These are phyloP conservation scores for Cryphonectria japonica DNA, from an alignment of 2,329 filamentous ascomycete species.

Conservation along the genomic window DNA sequence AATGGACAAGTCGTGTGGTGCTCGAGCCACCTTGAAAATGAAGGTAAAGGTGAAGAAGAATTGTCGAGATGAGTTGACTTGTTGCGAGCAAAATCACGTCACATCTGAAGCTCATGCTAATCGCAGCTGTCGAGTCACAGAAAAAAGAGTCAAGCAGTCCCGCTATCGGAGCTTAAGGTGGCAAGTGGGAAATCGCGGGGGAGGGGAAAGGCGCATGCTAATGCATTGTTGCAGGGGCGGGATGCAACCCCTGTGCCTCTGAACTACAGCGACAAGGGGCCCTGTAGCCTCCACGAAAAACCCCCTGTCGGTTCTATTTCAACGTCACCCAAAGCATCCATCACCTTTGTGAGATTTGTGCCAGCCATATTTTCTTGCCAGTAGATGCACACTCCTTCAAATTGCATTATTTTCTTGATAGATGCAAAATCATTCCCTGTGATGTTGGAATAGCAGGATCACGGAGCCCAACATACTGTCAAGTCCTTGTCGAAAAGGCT, in stretches of 20 bases:
- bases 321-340: background rate
- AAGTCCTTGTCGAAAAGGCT: too few relatives aligned
- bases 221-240: background rate
- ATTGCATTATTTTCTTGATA: too few relatives aligned
- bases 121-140: constrained; percentile 5
- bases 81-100: constrained; percentile 4
- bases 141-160: background rate
- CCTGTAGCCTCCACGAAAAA: background rate
- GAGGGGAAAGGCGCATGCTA: background rate
- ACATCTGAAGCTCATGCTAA: background rate
- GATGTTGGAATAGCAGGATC: too few relatives aligned
- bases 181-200: background rate
- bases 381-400: too few relatives aligned
- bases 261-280: background rate
- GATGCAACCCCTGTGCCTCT: background rate
- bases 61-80: background rate
- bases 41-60: background rate
- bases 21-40: background rate
- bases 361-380: too few relatives aligned
- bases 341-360: too few relatives aligned
- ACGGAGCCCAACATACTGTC: too few relatives aligned
- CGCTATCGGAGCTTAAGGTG: constrained; percentile 8
- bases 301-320: background rate
- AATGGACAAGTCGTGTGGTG: background rate
- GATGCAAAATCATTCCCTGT: too few relatives aligned